Evolutionary conservation across 2,329 filamentous ascomycete species (phyloP).

Genomic region (Aspergillus oerlinghausenensis): DNA sequence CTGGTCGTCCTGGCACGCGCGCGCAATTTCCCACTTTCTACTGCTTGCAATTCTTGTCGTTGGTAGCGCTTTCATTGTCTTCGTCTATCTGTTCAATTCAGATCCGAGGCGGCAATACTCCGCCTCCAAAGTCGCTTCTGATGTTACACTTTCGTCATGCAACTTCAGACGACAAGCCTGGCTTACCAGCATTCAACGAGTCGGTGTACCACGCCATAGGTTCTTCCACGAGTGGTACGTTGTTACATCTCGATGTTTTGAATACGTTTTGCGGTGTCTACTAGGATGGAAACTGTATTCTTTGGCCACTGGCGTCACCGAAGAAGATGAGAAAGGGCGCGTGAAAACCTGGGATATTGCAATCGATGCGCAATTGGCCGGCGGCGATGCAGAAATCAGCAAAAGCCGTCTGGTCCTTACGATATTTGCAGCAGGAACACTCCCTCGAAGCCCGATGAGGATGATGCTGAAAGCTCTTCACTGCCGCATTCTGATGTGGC

Average conservation of each 20-base stretch:
- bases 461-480: constrained; percentile 92
- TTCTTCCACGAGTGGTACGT: constrained; percentile 82
- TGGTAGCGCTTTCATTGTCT: constrained; percentile 53
- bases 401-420: constrained; percentile 81
- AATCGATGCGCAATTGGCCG: constrained; percentile 85
- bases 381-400: constrained; percentile 84
- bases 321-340: constrained; percentile 79
- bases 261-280: constrained; percentile 72
- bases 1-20: constrained; percentile 36
- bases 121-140: constrained; percentile 30
- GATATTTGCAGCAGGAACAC: constrained; percentile 78
- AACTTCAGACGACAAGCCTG: constrained; percentile 85
- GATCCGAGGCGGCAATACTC: constrained; percentile 52
- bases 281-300: constrained; percentile 76
- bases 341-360: constrained; percentile 92
- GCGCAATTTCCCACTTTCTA: constrained; percentile 41
- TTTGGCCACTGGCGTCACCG: constrained; percentile 70
- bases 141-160: constrained; percentile 59
- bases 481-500: constrained; percentile 83
- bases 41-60: constrained; percentile 50
- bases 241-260: constrained; percentile 71
- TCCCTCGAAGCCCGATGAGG: constrained; percentile 75
- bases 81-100: constrained; percentile 53
- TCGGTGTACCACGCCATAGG: constrained; percentile 84
- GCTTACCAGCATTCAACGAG: constrained; percentile 87